Percentiles rank a stretch among this genome's conserved stretches.
Conservation (phyloP, 192 early-diverging fungal genomes). For the Irineochytrium annulatum region DNA sequence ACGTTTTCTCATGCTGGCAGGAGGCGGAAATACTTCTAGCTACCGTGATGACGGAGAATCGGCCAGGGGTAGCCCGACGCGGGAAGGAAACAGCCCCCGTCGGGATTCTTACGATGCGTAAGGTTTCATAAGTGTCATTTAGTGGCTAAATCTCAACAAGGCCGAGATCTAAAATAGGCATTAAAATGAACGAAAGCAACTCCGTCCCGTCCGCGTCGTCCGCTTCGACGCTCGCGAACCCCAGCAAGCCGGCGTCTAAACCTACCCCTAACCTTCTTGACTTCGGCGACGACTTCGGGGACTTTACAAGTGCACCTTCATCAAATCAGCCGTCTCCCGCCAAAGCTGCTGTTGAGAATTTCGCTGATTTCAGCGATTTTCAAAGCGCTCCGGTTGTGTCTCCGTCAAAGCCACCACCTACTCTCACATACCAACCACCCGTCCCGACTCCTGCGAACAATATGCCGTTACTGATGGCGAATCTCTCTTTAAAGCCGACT, state of each 20-base stretch:
- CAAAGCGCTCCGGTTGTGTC: constrained; percentile 37
- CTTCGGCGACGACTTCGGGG: constrained; percentile 76
- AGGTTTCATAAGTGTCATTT: constrained; percentile 28
- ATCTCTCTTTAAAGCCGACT: background rate
- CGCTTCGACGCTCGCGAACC: constrained; percentile 13
- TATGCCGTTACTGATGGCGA: background rate
- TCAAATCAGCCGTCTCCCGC: constrained; percentile 11
- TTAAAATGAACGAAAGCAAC: constrained; percentile 26
- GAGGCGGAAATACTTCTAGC: background rate
- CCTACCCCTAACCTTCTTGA: constrained; percentile 60
- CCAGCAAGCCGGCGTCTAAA: constrained; percentile 19
- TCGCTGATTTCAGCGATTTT: constrained; percentile 67
- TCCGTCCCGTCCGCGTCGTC: constrained; percentile 15
- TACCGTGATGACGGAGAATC: background rate
- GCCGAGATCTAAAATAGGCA: too few species aligned
- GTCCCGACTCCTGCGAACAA: background rate
- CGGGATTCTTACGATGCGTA: constrained; percentile 3
- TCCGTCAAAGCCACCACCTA: background rate
- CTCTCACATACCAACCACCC: background rate
- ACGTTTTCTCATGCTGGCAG: background rate
- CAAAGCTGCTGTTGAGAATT: background rate
- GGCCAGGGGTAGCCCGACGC: background rate
- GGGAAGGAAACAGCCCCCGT: background rate
- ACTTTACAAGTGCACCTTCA: constrained; percentile 53
- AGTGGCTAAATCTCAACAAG: too few species aligned